Evolutionary conservation across 1,284 basidiomycete species (phyloP), one percentile per base, ranked within the genome.

Genomic region (Papiliotrema fonsecae): DNA sequence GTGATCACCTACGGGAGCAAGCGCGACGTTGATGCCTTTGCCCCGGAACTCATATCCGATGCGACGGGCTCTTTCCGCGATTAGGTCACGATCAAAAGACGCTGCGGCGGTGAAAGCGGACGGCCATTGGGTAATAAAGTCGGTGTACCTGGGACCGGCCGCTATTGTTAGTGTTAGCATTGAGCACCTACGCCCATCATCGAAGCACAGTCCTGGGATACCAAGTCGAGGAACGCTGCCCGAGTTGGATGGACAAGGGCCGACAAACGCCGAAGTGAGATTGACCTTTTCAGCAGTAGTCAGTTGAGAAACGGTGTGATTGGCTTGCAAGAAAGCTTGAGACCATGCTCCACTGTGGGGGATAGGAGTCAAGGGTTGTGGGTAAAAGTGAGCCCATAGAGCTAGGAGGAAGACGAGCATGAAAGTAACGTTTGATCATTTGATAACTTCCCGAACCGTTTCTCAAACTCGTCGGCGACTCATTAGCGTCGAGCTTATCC

Each of bases 231-330:
- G 61, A 13, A 76, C 68, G 27, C 68, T 69, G 6, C 80, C 78
- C 9, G 77, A 68, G 59, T 82, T 76, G 52, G 84, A 83, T 44
- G 84, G 82, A 67, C 85, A 87, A n/a, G 78, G 79, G 0, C 82
- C 72, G 16, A 34, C 36, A 10, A 60, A 37, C 13, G 64, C 67
- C 1, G 66, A 63, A 0, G 70, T 72, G 28, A 74, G 40, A 45
- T 68, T 70, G 40, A 69, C 58, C 64, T 77, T 76, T 54, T 78
- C 77, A 26, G 67, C 65, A 14, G 76, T 26, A 1, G 73, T 77
- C 70, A 78, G 73, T 38, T 77, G 63, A 21, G 45, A 51, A 24
- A 77, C 73, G 25, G 72, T 57, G 2, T 36, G 52, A 19, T 61
- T 58, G 1, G 77, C 77, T 22, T 66, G 58, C 11, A 58, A 52